Conservation (phyloP, 192 early-diverging fungal genomes). For the Fimicolochytrium jonesii region DNA sequence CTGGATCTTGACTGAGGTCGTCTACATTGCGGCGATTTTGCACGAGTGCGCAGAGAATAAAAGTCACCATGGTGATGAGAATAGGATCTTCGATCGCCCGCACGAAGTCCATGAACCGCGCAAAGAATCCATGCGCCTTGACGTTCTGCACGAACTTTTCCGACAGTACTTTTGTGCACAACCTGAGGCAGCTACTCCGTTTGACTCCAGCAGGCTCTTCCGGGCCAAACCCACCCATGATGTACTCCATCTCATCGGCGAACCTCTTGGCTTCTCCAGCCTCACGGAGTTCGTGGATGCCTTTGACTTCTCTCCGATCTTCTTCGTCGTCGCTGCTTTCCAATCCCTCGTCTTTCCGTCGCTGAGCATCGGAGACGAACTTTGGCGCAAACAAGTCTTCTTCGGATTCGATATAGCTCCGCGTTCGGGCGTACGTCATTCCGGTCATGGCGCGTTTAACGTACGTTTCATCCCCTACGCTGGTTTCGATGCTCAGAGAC, state of each 20-base stretch:
- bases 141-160: slow-evolving; percentile 34
- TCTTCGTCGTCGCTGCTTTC: slow-evolving; percentile 30
- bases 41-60: slow-evolving; percentile 36
- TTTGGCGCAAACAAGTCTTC: slow-evolving; percentile 12
- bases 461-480: too few species aligned
- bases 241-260: slow-evolving; percentile 59
- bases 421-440: slow-evolving; percentile 23
- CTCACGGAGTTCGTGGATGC: slow-evolving; percentile 54
- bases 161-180: slow-evolving; percentile 45
- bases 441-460: too few species aligned
- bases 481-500: too few species aligned
- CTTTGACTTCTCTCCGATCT: slow-evolving; percentile 33
- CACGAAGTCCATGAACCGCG: slow-evolving; percentile 29
- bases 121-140: slow-evolving; percentile 40
- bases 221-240: slow-evolving; percentile 45
- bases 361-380: slow-evolving; percentile 18
- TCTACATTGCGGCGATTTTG: slow-evolving; percentile 23
- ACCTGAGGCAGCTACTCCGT: slow-evolving; percentile 47
- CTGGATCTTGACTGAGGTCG: slow-evolving; percentile 18
- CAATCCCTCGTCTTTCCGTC: slow-evolving; percentile 24
- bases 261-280: slow-evolving; percentile 52
- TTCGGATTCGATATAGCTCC: slow-evolving; percentile 14
- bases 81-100: slow-evolving; percentile 38
- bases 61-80: slow-evolving; percentile 31
- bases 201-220: slow-evolving; percentile 41